Conservation (phyloP, 202 grass and related monocot species). For the Thinopyrum obtusiflorum region DNA sequence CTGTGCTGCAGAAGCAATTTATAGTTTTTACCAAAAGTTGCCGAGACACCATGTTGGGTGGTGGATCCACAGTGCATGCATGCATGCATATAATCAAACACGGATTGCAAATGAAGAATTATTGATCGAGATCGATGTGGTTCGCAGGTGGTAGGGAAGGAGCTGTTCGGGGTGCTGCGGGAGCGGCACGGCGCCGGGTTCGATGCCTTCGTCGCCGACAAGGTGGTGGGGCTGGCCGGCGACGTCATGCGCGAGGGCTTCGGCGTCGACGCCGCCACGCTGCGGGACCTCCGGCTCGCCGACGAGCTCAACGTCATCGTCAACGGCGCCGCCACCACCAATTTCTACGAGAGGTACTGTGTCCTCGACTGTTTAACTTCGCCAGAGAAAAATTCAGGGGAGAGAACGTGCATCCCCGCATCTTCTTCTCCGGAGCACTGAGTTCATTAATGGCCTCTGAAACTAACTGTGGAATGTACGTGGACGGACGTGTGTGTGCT, state of each 20-base stretch:
- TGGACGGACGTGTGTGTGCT: background rate
- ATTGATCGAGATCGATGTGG: too few species aligned
- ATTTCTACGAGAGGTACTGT: constrained; percentile 47
- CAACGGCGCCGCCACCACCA: constrained; percentile 66
- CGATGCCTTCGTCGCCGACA: constrained; percentile 40
- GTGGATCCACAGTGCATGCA: too few species aligned
- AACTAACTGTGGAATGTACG: background rate
- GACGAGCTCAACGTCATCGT: constrained; percentile 62
- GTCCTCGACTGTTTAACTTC: too few species aligned
- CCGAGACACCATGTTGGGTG: too few species aligned
- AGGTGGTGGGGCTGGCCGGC: constrained; percentile 46
- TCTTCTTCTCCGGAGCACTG: too few species aligned
- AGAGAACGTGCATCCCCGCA: too few species aligned
- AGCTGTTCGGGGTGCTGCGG: constrained; percentile 54
- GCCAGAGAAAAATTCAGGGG: too few species aligned
- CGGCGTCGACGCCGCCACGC: constrained; percentile 36
- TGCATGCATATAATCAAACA: too few species aligned
- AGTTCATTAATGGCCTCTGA: background rate
- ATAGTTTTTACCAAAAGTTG: background rate
- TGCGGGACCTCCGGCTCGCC: constrained; percentile 13
- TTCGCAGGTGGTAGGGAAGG: constrained; percentile 58
- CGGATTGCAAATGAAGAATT: too few species aligned
- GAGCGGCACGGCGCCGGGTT: constrained; percentile 54
- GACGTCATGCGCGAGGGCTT: constrained; percentile 58
- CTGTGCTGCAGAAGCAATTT: background rate